Base-by-base conservation (phyloP, 2,329 filamentous ascomycete genomes). In the Plenodomus biglobosus region DNA sequence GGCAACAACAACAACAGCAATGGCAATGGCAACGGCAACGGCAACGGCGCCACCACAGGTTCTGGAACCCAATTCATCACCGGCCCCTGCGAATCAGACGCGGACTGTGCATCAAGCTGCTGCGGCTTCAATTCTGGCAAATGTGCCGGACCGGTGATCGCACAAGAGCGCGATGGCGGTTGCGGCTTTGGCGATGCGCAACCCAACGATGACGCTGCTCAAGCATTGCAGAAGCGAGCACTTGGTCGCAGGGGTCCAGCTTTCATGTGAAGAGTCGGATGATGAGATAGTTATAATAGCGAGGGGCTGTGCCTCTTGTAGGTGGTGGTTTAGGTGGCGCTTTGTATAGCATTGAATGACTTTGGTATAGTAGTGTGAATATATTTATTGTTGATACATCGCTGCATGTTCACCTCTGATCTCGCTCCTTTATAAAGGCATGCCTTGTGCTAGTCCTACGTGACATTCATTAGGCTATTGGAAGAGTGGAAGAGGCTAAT, bases 61-160 rank as follows among this genome's bases (percentile, higher is more conserved):
- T 37, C 52, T 15, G 70, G 63, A 24, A 68, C 55, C 3, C 72
- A 74, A 45, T 74, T 73, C 61, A 73, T 74, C 56, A 73, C 71
- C 15, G 72, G 71, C 1, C 44, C 62, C 7, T 74, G 72, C 40
- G 53, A 57, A 2, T 65, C 66, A 3, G 70, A 73, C 43, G 69
- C 70, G 4, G 70, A 73, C 48, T 74, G 72, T 40, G 69, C 68
- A 3, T 65, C 66, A 17, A 64, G 60, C 13, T 73, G 71, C 55
- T 73, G 71, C 52, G 70, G 66, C 1, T 69, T 69, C 46, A 64
- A 65, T 11, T 51, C 50, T 38, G 66, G 66, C 11, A 66, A 64
- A 38, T 67, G 64, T 42, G 64, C 64, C 3, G 66, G 71, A 2
- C 50, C 66, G 2, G 56, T 68, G 1, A 56, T 70, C 8, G 69